A percentile compares a stretch with the other conserved stretches of the same genome.
Evolutionary conservation across 257 asterid species (phyloP).

Genomic region (Orobanche coerulescens): DNA sequence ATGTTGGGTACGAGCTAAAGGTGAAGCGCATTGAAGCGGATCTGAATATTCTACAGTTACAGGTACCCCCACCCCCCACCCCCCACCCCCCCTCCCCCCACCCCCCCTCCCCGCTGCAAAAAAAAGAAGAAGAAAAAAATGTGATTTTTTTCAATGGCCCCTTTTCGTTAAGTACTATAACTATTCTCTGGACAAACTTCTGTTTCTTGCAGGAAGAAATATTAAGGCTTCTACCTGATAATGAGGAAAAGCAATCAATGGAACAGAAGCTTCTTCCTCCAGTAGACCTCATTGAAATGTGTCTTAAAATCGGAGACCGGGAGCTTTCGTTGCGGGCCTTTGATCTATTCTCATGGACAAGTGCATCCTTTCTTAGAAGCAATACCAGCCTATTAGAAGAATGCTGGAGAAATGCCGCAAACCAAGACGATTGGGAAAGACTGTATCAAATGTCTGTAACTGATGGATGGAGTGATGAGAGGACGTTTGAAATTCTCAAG

Average conservation of each 20-base stretch:
- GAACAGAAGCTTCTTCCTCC: slow-evolving; percentile 59
- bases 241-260: slow-evolving; percentile 49
- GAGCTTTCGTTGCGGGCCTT: slow-evolving; percentile 63
- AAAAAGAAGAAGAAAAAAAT: too few species aligned
- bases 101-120: too few species aligned
- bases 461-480: slow-evolving; percentile 88
- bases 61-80: too few species aligned
- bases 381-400: slow-evolving; percentile 72
- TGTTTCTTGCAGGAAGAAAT: slow-evolving; percentile 63
- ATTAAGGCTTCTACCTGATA: slow-evolving; percentile 34
- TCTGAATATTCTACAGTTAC: slow-evolving; percentile 59
- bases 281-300: slow-evolving; percentile 64
- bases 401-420: slow-evolving; percentile 93
- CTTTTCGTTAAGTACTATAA: not conserved
- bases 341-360: slow-evolving; percentile 82
- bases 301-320: slow-evolving; percentile 53
- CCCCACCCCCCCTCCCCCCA: too few species aligned
- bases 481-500: slow-evolving; percentile 41
- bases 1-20: slow-evolving; percentile 44
- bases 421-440: slow-evolving; percentile 76
- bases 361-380: slow-evolving; percentile 59
- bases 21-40: slow-evolving; percentile 91
- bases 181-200: slow-evolving; percentile 4
- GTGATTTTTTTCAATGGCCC: too few species aligned
- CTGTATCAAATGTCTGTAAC: slow-evolving; percentile 46